Evolutionary conservation across 2,329 filamentous ascomycete genomes (phyloP).

Genomic region (Fusarium floridanum): DNA sequence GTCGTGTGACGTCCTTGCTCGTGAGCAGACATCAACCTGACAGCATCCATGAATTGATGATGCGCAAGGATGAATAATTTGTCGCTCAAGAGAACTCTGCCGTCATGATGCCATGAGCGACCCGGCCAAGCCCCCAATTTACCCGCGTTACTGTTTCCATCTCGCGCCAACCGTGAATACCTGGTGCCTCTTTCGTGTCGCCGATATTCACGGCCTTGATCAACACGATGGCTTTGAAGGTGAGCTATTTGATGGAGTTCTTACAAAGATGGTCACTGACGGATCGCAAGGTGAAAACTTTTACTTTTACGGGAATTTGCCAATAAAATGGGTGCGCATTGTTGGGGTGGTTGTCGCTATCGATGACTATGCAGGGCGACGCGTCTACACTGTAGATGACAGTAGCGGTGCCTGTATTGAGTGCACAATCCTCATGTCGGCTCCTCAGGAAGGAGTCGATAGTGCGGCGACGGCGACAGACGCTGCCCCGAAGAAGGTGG

Average conservation of each 20-base stretch:
- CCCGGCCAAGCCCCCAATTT: constrained; percentile 55
- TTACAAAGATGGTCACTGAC: constrained; percentile 21
- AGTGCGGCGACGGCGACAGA: constrained; percentile 5
- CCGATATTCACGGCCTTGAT: constrained; percentile 63
- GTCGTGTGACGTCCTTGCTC: constrained; percentile 10
- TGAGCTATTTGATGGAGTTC: constrained; percentile 44
- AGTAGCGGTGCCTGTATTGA: constrained; percentile 72
- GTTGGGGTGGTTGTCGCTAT: constrained; percentile 77
- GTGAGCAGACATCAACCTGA: background rate
- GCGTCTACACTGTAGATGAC: constrained; percentile 73
- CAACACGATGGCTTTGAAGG: constrained; percentile 66
- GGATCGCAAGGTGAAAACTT: constrained; percentile 61
- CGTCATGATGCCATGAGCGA: constrained; percentile 65
- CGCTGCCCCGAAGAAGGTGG: constrained; percentile 11
- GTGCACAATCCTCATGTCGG: constrained; percentile 38
- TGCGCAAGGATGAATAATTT: constrained; percentile 23
- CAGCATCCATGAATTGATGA: background rate
- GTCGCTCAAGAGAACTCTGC: constrained; percentile 9
- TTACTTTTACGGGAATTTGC: constrained; percentile 79
- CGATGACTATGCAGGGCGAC: constrained; percentile 62
- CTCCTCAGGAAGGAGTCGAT: constrained; percentile 3
- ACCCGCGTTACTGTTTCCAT: constrained; percentile 74
- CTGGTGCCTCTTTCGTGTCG: constrained; percentile 69
- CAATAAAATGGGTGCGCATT: constrained; percentile 80
- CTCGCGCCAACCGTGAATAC: constrained; percentile 70